Conservation (phyloP, 176 grass and related monocot species). For the Carex scoparia region DNA sequence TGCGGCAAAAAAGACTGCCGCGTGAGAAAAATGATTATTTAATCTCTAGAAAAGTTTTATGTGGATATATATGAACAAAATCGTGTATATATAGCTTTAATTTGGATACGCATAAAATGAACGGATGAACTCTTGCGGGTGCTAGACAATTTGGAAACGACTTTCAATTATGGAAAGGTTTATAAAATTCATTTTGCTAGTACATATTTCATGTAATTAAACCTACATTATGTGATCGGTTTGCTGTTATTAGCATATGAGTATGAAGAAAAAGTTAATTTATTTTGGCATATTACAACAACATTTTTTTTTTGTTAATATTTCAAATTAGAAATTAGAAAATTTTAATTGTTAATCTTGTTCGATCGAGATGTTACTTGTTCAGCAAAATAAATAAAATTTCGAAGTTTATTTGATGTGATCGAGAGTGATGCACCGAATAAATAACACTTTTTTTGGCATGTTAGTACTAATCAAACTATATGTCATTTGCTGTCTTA, state of each 20-base stretch:
- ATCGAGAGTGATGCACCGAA: neutral
- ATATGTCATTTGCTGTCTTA: no score
- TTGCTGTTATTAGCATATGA: no score
- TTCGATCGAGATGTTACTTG: neutral
- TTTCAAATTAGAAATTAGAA: neutral
- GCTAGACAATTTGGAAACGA: neutral
- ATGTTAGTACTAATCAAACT: no score
- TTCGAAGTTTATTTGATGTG: neutral
- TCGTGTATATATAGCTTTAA: neutral
- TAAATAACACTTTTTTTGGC: neutral
- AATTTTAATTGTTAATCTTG: neutral
- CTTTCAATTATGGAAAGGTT: neutral
- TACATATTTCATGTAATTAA: neutral
- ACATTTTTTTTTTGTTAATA: neutral
- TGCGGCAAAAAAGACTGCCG: neutral
- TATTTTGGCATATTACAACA: no score
- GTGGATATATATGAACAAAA: neutral
- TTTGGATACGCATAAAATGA: neutral
- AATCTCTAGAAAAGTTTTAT: neutral
- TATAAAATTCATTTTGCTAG: neutral
- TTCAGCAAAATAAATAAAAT: neutral
- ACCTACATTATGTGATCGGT: no score
- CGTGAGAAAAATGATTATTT: neutral
- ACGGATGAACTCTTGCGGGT: neutral
- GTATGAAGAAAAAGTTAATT: no score